phyloP scores from a whole-genome alignment of 2,329 filamentous ascomycete genomes.

The Neonectria faginata region DNA sequence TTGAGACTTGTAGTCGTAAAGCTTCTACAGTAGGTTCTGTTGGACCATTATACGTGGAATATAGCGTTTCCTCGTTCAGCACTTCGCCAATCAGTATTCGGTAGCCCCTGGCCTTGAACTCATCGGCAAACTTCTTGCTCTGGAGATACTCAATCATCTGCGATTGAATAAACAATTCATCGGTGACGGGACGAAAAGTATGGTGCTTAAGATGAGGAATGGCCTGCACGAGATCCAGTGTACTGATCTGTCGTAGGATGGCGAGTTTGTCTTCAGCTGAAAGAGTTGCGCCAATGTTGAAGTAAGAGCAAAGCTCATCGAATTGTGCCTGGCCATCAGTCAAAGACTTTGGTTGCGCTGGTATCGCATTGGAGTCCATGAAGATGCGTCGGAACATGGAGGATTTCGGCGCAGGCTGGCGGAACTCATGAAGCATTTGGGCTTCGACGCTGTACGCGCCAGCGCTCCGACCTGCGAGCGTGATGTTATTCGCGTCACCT shows the following conservation, averaged over 20 bases:
- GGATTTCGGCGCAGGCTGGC: slow-evolving; percentile 30
- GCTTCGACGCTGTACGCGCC: slow-evolving; percentile 58
- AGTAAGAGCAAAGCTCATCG: slow-evolving; percentile 54
- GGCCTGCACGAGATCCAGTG: slow-evolving; percentile 48
- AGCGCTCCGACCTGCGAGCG: slow-evolving; percentile 57
- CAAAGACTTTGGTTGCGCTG: slow-evolving; percentile 56
- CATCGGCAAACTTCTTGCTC: slow-evolving; percentile 51
- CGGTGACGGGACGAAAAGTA: slow-evolving; percentile 59
- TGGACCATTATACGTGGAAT: slow-evolving; percentile 55
- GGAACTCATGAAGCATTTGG: slow-evolving; percentile 54
- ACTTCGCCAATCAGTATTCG: slow-evolving; percentile 58
- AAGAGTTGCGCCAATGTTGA: slow-evolving; percentile 42
- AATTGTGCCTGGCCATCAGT: slow-evolving; percentile 55
- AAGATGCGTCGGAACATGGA: slow-evolving; percentile 52
- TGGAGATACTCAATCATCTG: slow-evolving; percentile 54
- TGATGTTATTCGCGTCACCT: slow-evolving; percentile 60
- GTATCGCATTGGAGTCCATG: slow-evolving; percentile 60
- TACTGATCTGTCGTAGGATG: slow-evolving; percentile 47
- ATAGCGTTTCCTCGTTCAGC: slow-evolving; percentile 57
- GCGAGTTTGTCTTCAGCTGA: slow-evolving; percentile 48
- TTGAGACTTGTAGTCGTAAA: slow-evolving; percentile 53
- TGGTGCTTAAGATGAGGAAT: slow-evolving; percentile 56
- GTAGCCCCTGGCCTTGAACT: slow-evolving; percentile 51
- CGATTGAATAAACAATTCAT: slow-evolving; percentile 54
- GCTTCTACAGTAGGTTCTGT: slow-evolving; percentile 49